Evolutionary conservation across 139 green algal genomes (phyloP).

Genomic region (Chlamydomonas incerta): DNA sequence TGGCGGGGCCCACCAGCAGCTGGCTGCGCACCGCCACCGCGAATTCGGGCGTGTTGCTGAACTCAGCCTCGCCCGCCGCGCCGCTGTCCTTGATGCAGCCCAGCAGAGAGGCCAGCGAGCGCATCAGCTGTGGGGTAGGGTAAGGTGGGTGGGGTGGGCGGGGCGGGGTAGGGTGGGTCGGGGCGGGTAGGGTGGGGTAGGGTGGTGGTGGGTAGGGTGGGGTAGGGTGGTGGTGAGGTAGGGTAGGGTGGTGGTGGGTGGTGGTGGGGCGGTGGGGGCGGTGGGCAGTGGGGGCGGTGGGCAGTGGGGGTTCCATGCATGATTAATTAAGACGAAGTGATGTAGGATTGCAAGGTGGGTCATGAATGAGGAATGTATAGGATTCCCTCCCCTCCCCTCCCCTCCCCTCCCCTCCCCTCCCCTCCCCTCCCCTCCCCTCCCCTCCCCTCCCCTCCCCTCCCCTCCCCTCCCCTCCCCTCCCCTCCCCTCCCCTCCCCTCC

Average conservation of each 20-base stretch:
- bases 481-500: too few relatives aligned
- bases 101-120: not conserved
- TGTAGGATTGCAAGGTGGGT: too few relatives aligned
- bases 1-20: conserved; percentile 56
- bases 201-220: not conserved
- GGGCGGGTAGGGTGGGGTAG: not conserved
- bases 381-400: not conserved
- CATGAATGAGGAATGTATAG: too few relatives aligned
- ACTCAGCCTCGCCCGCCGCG: not conserved
- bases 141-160: not conserved
- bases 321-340: too few relatives aligned
- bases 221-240: too few relatives aligned
- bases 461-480: too few relatives aligned
- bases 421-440: too few relatives aligned
- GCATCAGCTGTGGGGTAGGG: not conserved
- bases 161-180: not conserved
- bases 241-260: too few relatives aligned
- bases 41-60: conserved; percentile 55
- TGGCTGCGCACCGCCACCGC: conserved; percentile 52
- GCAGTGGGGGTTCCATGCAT: too few relatives aligned
- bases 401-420: not conserved
- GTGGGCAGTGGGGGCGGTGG: too few relatives aligned
- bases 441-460: too few relatives aligned
- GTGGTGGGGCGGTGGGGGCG: too few relatives aligned
- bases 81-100: not conserved